A percentile compares a stretch with the other conserved stretches of the same genome.
These are phyloP conservation scores for Puccinellia tenuiflora DNA, from an alignment of 176 grass and related monocot genomes.

Conservation along the genomic window DNA sequence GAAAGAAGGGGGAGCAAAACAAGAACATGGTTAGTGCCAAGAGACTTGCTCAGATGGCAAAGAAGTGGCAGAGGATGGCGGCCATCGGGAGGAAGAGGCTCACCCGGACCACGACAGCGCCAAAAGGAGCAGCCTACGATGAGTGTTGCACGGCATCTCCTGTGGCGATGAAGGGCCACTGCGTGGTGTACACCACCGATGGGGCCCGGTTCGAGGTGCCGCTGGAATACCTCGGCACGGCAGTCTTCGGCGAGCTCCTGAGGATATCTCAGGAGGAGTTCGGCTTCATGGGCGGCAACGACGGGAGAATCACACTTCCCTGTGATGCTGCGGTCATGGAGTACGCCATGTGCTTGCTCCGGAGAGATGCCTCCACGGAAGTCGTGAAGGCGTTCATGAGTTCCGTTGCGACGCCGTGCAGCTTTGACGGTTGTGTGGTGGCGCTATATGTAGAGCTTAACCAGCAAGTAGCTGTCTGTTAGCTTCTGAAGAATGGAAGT, in stretches of 20 bases:
- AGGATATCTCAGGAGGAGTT: conserved; percentile 47
- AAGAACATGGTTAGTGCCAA: not conserved
- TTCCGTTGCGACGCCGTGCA: conserved; percentile 20
- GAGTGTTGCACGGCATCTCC: not conserved
- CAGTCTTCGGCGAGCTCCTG: conserved; percentile 10
- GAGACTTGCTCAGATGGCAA: not conserved
- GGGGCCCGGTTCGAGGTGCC: conserved; percentile 17
- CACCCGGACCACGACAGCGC: not conserved
- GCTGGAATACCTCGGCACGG: not conserved
- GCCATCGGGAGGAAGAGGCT: not conserved
- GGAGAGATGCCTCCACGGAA: conserved; percentile 28
- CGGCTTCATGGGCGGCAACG: not conserved
- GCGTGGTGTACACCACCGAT: not conserved
- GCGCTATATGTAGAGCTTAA: not conserved
- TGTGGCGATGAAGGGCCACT: not conserved
- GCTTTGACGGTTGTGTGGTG: not conserved
- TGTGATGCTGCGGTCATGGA: conserved; percentile 40
- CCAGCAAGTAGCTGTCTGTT: conserved; percentile 1
- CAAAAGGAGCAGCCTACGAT: not conserved
- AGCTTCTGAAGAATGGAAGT: not conserved
- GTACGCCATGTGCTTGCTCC: conserved; percentile 37
- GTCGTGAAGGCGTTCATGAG: conserved; percentile 28
- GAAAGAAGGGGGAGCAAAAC: not conserved
- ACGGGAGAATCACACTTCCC: conserved; percentile 33
- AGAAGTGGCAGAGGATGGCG: not conserved